Base-by-base conservation (phyloP, 2,329 filamentous ascomycete genomes). In the Orbilia javanica region DNA sequence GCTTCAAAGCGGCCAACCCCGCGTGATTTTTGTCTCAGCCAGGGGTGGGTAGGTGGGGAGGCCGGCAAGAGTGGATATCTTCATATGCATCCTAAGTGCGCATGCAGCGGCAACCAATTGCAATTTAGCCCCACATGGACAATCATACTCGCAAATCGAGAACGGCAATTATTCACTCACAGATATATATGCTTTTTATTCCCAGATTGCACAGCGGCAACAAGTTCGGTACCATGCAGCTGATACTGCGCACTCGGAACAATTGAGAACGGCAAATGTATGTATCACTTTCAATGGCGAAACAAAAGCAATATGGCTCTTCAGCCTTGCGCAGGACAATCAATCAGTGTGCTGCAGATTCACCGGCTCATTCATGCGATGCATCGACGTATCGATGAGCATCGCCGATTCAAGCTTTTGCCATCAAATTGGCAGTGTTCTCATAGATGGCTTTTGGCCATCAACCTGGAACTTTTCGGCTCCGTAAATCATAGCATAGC, bases 401-500 rank as follows among this genome's bases (percentile, higher is more conserved):
- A 46, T 46, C 42, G 42, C 20, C 42, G 42, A 46, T 46, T 46
- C 42, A 46, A 46, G 42, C 42, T 46, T 46, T 46, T 46, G 42
- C 42, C 42, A 46, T 46, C 42, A 46, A 46, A n/a, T 46, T 46
- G 42, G 42, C 42, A 46, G 42, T 46, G 42, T 46, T 46, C 42
- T 46, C 42, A 46, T 46, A 46, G 42, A 46, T 46, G 42, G 42
- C 42, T 46, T 46, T 46, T 46, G 42, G 42, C 42, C 42, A 46
- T 46, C 42, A n/a, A 46, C 20, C 42, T 46, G 42, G 42, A 46
- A 46, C 42, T 18, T 20, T 46, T 46, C 42, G 42, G 42, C 42
- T 46, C 42, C 42, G 42, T 46, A 46, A 46, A 46, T 46, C 42
- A 46, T 46, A 46, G 42, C 42, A 46, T 46, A 46, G 42, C 42